Evolutionary conservation across 306 rosid genomes (phyloP), one percentile per base, ranked within the genome.

Genomic region (Glycine tomentella): DNA sequence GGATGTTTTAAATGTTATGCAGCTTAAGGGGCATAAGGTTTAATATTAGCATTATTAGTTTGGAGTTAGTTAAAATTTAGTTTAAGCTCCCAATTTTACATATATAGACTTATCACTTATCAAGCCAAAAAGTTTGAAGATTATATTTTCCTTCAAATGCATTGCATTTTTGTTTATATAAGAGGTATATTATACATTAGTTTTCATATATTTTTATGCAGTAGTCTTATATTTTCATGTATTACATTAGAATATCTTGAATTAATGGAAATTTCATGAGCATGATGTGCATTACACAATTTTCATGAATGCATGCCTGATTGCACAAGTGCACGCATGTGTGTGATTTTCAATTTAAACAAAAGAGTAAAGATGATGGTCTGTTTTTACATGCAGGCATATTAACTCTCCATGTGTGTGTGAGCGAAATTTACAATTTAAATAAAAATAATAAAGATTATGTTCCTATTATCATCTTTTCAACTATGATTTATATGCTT

Each of bases 21-120:
- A 96, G 90, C 97, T 96, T 53, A 96, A 96, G 88, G 99, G 99
- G 72, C 99, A 96, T 72, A 93, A 96, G 99, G 99, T 96, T 82
- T 72, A 75, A 53, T 71, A 69, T 56, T 51, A 52, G 5, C 53
- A 52, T 74, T 77, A 38, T 56, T 17, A 12, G 44, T 62, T 64
- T 71, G 57, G 50, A 40, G 42, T 70, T 69, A 70, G 71, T 69
- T 75, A 36, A 25, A 69, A 70, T 70, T 69, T 74, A 74, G 62
- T 20, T 51, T 20, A 62, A 53, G 69, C 75, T 65, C 56, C 55
- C 49, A 42, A 79, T 68, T 79, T 57, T 65, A 79, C 59, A 59
- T 66, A 49, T 9, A 49, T 65, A 58, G 13, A 48, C 15, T 61
- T 68, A 49, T 57, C 74, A 48, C 15, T 61, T 68, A 49, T 57